These are phyloP conservation scores for Nothophaeocryptopus gaeumannii DNA, from an alignment of 2,329 filamentous ascomycete species.

Conservation along the genomic window DNA sequence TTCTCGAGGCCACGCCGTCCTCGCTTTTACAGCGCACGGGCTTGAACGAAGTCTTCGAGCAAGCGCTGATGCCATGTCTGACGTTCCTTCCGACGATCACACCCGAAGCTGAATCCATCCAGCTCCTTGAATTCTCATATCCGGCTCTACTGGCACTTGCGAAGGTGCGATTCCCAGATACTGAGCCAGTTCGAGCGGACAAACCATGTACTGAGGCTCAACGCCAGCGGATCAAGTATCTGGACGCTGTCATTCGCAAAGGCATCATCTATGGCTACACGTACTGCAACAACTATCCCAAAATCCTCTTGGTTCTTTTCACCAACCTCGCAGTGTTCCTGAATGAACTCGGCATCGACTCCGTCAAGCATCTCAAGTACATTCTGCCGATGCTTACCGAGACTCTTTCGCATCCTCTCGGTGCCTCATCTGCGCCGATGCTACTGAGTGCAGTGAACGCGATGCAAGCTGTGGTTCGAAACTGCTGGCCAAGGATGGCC, in stretches of 20 bases:
- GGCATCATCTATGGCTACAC: slow-evolving; percentile 47
- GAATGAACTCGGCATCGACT: slow-evolving; percentile 57
- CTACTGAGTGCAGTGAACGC: slow-evolving; percentile 54
- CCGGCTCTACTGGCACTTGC: slow-evolving; percentile 61
- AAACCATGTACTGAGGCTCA: slow-evolving; percentile 7
- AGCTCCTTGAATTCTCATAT: slow-evolving; percentile 64
- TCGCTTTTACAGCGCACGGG: slow-evolving; percentile 60
- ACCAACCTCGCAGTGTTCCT: slow-evolving; percentile 51
- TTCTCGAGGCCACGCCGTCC: slow-evolving; percentile 56
- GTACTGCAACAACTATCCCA: slow-evolving; percentile 58
- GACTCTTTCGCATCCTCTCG: slow-evolving; percentile 70
- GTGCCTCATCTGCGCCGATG: slow-evolving; percentile 60
- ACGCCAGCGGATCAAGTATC: slow-evolving; percentile 36
- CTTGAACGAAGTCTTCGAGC: slow-evolving; percentile 65
- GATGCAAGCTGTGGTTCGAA: slow-evolving; percentile 58
- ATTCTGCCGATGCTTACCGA: slow-evolving; percentile 65
- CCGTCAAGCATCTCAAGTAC: slow-evolving; percentile 67
- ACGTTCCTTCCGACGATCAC: slow-evolving; percentile 74
- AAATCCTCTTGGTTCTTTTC: slow-evolving; percentile 58
- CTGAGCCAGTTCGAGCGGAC: neutral
- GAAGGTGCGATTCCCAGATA: slow-evolving; percentile 40
- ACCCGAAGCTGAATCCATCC: slow-evolving; percentile 65
- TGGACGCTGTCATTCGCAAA: slow-evolving; percentile 46
- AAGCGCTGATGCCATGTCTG: slow-evolving; percentile 69
- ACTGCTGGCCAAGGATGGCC: slow-evolving; percentile 67